A percentile compares a stretch with the other conserved stretches of the same genome.
phyloP scores from a whole-genome alignment of 768 basidiomycete genomes.

The Solioccasus polychromus region DNA sequence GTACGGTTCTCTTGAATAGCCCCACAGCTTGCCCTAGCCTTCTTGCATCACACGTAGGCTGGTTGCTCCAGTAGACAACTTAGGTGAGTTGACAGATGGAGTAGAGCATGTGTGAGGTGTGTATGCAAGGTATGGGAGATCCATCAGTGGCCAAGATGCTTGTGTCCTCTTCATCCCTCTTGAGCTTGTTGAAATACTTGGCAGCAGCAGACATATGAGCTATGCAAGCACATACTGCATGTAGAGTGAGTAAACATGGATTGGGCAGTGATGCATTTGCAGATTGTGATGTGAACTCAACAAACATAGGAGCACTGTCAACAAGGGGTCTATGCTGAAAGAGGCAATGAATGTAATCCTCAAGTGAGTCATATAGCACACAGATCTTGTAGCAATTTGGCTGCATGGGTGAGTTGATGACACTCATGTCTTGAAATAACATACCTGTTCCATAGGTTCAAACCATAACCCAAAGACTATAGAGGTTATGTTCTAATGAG shows the following conservation, averaged over 20 bases:
- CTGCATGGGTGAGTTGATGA: neutral
- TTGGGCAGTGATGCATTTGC: neutral
- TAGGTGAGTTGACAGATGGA: too few relatives aligned
- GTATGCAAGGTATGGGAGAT: too few relatives aligned
- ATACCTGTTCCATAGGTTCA: too few relatives aligned
- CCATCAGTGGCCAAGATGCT: neutral
- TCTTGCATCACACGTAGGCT: too few relatives aligned
- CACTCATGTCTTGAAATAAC: too few relatives aligned
- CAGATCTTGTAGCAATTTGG: neutral
- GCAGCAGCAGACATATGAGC: conserved; percentile 5
- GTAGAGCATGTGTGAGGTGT: too few relatives aligned
- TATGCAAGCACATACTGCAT: conserved; percentile 2
- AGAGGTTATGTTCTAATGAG: neutral
- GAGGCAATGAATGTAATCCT: neutral
- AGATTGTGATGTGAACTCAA: neutral
- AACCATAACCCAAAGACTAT: too few relatives aligned
- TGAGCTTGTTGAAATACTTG: conserved; percentile 1
- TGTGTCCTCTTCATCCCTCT: neutral
- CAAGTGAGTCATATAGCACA: too few relatives aligned
- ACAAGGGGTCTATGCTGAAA: neutral
- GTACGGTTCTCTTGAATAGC: too few relatives aligned
- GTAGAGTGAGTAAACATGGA: neutral
- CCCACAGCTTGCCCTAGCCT: too few relatives aligned
- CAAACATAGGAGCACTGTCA: neutral
- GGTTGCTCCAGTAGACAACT: too few relatives aligned